Evolutionary conservation across 179 eudicot genomes (phyloP).

Genomic region (Nepenthes alata): DNA sequence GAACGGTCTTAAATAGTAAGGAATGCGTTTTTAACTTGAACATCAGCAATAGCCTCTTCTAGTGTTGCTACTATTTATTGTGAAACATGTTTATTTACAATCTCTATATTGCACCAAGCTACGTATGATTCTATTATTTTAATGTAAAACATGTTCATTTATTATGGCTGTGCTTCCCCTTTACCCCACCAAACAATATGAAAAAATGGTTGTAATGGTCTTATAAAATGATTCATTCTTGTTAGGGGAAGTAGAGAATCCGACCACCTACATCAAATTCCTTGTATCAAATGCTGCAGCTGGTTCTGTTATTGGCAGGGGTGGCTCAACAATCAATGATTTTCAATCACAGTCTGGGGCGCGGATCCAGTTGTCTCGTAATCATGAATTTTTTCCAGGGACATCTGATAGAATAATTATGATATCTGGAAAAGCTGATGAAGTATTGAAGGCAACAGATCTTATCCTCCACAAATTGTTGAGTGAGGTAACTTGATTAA

Average conservation of each 20-base stretch:
- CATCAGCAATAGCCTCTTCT: too few species aligned
- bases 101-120: too few species aligned
- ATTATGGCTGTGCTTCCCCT: too few species aligned
- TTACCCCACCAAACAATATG: too few species aligned
- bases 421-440: constrained; percentile 69
- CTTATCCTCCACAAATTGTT: constrained; percentile 67
- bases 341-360: constrained; percentile 89
- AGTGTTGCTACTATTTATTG: too few species aligned
- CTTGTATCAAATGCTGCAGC: constrained; percentile 94
- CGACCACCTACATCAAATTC: constrained; percentile 53
- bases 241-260: constrained; percentile 50
- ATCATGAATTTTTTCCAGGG: constrained; percentile 85
- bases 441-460: constrained; percentile 68
- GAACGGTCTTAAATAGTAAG: too few species aligned
- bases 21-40: too few species aligned
- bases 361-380: constrained; percentile 88
- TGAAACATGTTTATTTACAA: too few species aligned
- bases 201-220: too few species aligned
- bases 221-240: neutral
- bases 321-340: constrained; percentile 77
- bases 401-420: constrained; percentile 83
- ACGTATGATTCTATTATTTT: too few species aligned
- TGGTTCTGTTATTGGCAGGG: constrained; percentile 92
- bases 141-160: too few species aligned
- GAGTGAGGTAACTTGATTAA: constrained; percentile 42